phyloP scores from a whole-genome alignment of 495 filamentous ascomycete genomes.

The Pseudoneurospora amorphoporcata region DNA sequence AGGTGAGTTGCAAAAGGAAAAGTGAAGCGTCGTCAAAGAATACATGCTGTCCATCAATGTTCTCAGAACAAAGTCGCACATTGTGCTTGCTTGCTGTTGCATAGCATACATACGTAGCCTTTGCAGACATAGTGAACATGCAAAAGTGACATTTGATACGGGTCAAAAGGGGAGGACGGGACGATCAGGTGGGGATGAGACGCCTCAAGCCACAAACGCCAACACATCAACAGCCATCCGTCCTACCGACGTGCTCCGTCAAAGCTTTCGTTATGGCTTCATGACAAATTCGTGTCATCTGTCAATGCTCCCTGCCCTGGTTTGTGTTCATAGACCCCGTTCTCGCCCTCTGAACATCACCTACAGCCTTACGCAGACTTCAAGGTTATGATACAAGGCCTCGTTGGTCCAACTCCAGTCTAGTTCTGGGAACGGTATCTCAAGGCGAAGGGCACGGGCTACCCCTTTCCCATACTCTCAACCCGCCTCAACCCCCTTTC shows the following conservation, averaged over 20 bases:
- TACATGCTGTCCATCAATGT: background rate
- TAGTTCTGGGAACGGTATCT: no score
- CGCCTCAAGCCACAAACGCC: background rate
- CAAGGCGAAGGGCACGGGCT: no score
- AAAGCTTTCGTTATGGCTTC: background rate
- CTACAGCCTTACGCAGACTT: background rate
- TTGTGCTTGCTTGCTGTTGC: background rate
- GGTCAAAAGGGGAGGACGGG: background rate
- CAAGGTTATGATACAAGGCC: background rate
- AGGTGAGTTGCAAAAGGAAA: background rate
- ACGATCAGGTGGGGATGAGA: background rate
- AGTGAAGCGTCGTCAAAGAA: background rate
- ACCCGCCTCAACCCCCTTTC: background rate
- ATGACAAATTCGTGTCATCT: background rate
- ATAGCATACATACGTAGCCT: background rate
- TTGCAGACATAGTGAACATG: background rate
- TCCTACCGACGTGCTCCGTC: background rate
- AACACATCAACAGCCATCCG: background rate
- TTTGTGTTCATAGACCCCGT: background rate
- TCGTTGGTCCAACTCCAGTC: background rate
- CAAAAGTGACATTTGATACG: background rate
- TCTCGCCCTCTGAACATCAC: background rate
- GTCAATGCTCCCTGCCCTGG: background rate
- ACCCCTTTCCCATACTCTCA: background rate
- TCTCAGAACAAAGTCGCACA: background rate